Base-by-base conservation (phyloP, 495 filamentous ascomycete species). In the Hypoxylon rickii region DNA sequence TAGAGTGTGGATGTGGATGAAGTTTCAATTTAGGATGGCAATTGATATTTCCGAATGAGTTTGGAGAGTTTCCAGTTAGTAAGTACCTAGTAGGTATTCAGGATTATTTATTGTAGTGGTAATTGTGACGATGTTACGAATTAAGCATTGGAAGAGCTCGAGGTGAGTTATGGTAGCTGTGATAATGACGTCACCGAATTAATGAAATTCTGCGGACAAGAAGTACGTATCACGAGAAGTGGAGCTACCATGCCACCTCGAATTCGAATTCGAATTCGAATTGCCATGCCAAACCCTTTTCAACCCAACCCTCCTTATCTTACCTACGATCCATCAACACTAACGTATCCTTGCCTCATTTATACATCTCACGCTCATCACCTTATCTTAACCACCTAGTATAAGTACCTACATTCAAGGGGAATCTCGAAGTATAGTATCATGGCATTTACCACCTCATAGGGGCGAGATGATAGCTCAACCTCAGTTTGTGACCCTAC, bases 111-210 rank as follows among this genome's bases (percentile, higher is more conserved):
- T 33, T 51, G 54, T 18, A 40, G n/a, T 13, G 21, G 39, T 33
- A 44, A 51, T 51, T 29, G 8, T 43, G 46, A 41, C 46, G 33
- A 19, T 5, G 24, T 29, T 4, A 29, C 10, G 24, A n/a, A n/a
- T 58, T 37, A 7, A 17, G 20, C 10, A 8, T 18, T 20, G 29
- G 24, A 24, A 13, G 33, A 17, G n/a, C 40, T 37, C 20, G 18
- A n/a, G 49, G 47, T 52, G 44, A 53, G 19, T 33, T 29, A 10
- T 31, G 32, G 19, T 39, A 57, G 12, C 17, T 39, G 40, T 51
- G 13, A n/a, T 52, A 47, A 29, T 63, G 59, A 63, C 59, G 59
- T 63, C 59, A 63, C 53, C n/a, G 21, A 38, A 51, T 42, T 20
- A n/a, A n/a, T n/a, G n/a, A n/a, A n/a, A n/a, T n/a, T n/a, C n/a